Conservation (phyloP, 2,329 filamentous ascomycete genomes). For the Fusarium austroafricanum region DNA sequence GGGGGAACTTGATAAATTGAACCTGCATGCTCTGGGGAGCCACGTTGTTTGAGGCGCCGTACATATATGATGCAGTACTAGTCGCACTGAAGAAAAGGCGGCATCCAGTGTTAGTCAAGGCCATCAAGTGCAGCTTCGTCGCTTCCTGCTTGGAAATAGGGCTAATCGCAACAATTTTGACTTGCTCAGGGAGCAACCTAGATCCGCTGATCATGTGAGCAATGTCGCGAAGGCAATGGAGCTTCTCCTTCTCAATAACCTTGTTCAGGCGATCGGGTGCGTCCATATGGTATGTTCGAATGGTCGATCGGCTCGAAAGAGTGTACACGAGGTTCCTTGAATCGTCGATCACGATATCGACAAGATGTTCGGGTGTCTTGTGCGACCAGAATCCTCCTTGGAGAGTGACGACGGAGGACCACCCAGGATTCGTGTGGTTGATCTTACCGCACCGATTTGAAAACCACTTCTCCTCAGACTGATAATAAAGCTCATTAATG, state of each 20-base stretch:
- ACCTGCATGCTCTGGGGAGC: conserved; percentile 96
- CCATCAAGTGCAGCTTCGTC: conserved; percentile 87
- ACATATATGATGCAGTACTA: conserved; percentile 75
- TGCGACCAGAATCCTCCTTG: conserved; percentile 63
- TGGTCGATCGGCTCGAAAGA: conserved; percentile 86
- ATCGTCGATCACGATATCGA: conserved; percentile 88
- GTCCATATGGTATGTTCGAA: conserved; percentile 91
- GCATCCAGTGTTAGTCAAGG: conserved; percentile 89
- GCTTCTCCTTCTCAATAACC: conserved; percentile 74
- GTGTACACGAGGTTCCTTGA: conserved; percentile 90
- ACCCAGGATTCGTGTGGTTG: conserved; percentile 83
- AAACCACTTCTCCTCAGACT: conserved; percentile 98
- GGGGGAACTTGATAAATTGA: conserved; percentile 96
- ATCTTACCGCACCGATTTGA: conserved; percentile 87
- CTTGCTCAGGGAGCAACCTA: conserved; percentile 74
- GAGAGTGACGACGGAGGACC: conserved; percentile 71
- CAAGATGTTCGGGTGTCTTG: conserved; percentile 71
- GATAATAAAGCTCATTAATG: conserved; percentile 93
- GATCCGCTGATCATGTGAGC: conserved; percentile 86
- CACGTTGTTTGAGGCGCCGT: conserved; percentile 68
- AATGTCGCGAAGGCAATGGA: conserved; percentile 75
- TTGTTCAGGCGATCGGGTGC: conserved; percentile 68
- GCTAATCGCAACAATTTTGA: conserved; percentile 85
- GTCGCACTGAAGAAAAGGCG: conserved; percentile 93
- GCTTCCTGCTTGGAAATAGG: conserved; percentile 84